Evolutionary conservation across 129 eudicot genomes (phyloP), one percentile per base, ranked within the genome.

Genomic region (Cynara cardunculus): DNA sequence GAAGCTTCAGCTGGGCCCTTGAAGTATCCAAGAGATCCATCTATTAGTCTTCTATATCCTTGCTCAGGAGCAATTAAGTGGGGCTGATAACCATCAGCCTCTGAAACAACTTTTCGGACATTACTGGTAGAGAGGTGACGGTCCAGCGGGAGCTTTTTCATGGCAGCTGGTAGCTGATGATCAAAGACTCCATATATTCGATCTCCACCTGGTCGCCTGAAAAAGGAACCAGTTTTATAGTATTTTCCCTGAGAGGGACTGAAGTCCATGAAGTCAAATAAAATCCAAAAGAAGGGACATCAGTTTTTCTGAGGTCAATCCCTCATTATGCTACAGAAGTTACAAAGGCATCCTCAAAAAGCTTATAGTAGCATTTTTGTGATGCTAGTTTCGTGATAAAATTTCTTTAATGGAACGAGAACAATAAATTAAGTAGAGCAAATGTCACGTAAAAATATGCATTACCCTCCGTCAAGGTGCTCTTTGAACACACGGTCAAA

Each of bases 81-180:
- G 77, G 99, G 97, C 74, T 95, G 99, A 85, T 95, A 95, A 75
- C 99, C 99, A 90, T 95, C 99, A 77, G 99, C 99, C 84, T 95
- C 99, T 12, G 99, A 84, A 77, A 95, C 91, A 69, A 95, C 95
- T 89, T 91, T 95, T 32, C 90, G 84, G 71, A 95, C 97, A 59
- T 95, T 95, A 78, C 83, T 89, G 78, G 82, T 81, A 11, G 99
- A 95, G 26, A 95, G 95, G 87, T 95, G 99, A 30, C 99, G 99
- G 87, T 95, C 97, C 71, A 95, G 78, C 46, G 99, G 99, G 77
- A 95, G 99, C 88, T 95, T 95, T 84, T 95, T 95, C 72, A 95
- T 78, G 44, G 99, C 99, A 25, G 97, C 99, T 44, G 99, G 99
- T 71, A 92, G 91, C 85, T 95, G 99, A 87, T 92, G 94, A 83